A percentile compares a stretch with the other conserved stretches of the same genome.
Conservation (phyloP, 2,329 filamentous ascomycete species). For the Didymella keratinophila region DNA sequence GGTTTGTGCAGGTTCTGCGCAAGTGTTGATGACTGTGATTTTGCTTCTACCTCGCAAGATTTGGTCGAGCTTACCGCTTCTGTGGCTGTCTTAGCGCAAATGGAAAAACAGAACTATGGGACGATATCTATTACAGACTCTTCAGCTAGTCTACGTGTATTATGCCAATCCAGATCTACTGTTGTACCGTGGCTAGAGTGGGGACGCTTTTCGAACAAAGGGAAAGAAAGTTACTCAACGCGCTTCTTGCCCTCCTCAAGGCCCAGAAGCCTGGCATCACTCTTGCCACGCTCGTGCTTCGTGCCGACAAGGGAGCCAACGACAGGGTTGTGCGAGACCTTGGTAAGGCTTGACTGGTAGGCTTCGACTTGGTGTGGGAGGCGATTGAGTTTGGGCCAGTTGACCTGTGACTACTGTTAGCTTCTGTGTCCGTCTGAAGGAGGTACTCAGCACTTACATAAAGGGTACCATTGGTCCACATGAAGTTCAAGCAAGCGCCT, state of each 20-base stretch:
- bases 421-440: neutral
- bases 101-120: neutral
- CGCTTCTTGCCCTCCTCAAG: conserved; percentile 99
- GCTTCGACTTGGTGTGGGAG: conserved; percentile 86
- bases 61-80: neutral
- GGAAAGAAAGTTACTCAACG: conserved; percentile 70
- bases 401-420: conserved; percentile 73
- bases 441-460: conserved; percentile 72
- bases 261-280: conserved; percentile 80
- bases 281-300: conserved; percentile 81
- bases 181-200: neutral
- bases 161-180: conserved; percentile 8
- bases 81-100: neutral
- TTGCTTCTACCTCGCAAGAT: neutral
- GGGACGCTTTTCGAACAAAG: conserved; percentile 7
- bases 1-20: neutral
- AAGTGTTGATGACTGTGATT: neutral
- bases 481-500: conserved; percentile 77
- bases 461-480: conserved; percentile 85
- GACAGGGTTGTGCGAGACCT: conserved; percentile 82
- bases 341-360: conserved; percentile 83
- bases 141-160: conserved; percentile 4
- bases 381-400: conserved; percentile 97
- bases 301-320: conserved; percentile 74
- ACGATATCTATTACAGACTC: conserved; percentile 1